A percentile compares a stretch with the other conserved stretches of the same genome.
These are phyloP conservation scores for Colletotrichum higginsianum DNA, from an alignment of 2,329 filamentous ascomycete genomes.

Conservation along the genomic window DNA sequence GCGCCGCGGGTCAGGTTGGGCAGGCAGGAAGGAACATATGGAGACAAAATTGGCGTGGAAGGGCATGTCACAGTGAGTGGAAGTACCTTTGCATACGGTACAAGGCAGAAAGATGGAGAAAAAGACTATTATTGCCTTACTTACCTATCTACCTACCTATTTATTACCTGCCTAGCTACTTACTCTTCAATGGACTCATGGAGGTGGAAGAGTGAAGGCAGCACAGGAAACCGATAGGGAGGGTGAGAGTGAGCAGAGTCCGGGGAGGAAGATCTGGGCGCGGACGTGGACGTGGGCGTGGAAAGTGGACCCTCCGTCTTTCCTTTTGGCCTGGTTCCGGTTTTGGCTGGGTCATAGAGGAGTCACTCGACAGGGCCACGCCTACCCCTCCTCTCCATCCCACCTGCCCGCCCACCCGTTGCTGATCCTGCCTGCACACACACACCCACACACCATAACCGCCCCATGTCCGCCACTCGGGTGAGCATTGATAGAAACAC, in stretches of 20 bases:
- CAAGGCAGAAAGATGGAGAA: slow-evolving; percentile 6
- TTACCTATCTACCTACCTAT: background rate
- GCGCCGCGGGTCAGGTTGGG: slow-evolving; percentile 18
- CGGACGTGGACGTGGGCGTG: slow-evolving; percentile 35
- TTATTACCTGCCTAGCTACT: background rate
- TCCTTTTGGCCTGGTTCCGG: slow-evolving; percentile 11
- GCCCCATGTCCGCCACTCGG: slow-evolving; percentile 10
- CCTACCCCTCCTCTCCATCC: background rate
- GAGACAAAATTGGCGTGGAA: slow-evolving; percentile 5
- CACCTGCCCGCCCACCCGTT: slow-evolving; percentile 19
- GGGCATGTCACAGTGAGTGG: slow-evolving; percentile 11
- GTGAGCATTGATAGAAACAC: background rate
- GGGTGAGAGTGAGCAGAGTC: slow-evolving; percentile 11
- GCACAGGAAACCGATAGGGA: background rate
- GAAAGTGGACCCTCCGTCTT: slow-evolving; percentile 31
- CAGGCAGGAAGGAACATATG: slow-evolving; percentile 14
- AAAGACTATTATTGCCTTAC: too few species aligned
- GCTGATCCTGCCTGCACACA: slow-evolving; percentile 15
- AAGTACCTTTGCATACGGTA: slow-evolving; percentile 18
- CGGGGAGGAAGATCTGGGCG: slow-evolving; percentile 16
- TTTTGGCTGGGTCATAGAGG: slow-evolving; percentile 34
- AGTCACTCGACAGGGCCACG: slow-evolving; percentile 33
- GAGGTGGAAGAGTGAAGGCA: slow-evolving; percentile 4
- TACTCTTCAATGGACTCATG: background rate
- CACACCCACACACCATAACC: background rate